Evolutionary conservation across 2,329 filamentous ascomycete genomes (phyloP), one percentile per base, ranked within the genome.

Genomic region (Pseudocercospora eumusae): DNA sequence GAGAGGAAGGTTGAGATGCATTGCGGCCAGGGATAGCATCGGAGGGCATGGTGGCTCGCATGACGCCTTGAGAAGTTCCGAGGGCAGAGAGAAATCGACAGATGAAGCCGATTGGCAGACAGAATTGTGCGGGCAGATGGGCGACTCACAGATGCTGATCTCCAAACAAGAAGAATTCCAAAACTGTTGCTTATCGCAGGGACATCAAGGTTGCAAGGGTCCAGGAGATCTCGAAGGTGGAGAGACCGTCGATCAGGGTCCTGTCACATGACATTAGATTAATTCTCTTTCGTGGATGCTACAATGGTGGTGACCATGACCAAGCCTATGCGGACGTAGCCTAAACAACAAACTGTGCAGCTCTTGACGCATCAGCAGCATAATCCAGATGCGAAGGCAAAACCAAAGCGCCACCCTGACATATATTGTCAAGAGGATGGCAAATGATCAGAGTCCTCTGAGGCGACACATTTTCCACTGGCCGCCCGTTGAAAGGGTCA

Each of bases 331-430:
- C 10, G 3, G 36, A n/a, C 20, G 58, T 36, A 21, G 21, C 15
- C 20, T 44, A 20, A 20, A 63, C 62, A 10, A 74, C 73, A 57
- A 77, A 76, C 8, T 66, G 56, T 9, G 75, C 75, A 0, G 74
- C 75, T 44, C 70, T 64, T 20, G 60, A 53, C 7, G 74, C 74
- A 65, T 76, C 69, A 15, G 61, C 36, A 11, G 68, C 68, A 60
- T 77, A 77, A 2, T 70, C 74, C 61, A 76, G 56, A 68, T 77
- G 75, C 25, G 75, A 73, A 49, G 68, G 56, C 27, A 75, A 62
- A 8, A 77, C 65, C 13, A 74, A 23, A 36, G 64, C 57, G 42
- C 72, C 66, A 4, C 73, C 72, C 0, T 69, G 66, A 55, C 75
- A 77, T 42, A 76, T 77, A 45, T 71, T 61, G 59, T 77, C 75